A percentile compares a stretch with the other conserved stretches of the same genome.
phyloP scores from a whole-genome alignment of 2,329 filamentous ascomycete species.

The Colletotrichum navitas region DNA sequence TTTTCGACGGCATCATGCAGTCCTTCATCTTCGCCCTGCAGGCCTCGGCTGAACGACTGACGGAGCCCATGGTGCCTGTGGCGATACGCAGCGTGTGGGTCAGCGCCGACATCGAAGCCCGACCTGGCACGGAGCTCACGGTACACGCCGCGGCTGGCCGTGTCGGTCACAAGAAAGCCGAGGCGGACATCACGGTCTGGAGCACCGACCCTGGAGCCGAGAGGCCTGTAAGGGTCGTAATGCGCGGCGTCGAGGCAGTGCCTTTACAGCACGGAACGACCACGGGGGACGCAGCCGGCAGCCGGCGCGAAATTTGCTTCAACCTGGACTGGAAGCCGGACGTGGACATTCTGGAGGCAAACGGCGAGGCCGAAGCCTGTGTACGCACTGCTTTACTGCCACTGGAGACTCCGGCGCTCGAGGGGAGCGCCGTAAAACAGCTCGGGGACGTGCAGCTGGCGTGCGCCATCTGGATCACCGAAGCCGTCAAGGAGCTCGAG shows the following conservation, averaged over 20 bases:
- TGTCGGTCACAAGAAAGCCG: conserved; percentile 21
- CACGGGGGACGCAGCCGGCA: conserved; percentile 1
- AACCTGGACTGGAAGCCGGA: conserved; percentile 27
- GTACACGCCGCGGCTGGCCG: conserved; percentile 21
- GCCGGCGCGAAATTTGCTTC: conserved; percentile 18
- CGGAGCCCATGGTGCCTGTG: conserved; percentile 25
- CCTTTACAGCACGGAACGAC: not conserved
- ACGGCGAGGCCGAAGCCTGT: conserved; percentile 20
- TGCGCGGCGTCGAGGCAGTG: conserved; percentile 1
- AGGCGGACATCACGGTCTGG: conserved; percentile 26
- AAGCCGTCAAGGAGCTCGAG: conserved; percentile 20
- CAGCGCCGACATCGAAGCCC: conserved; percentile 14
- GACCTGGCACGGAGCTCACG: conserved; percentile 17
- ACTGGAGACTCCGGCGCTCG: not conserved
- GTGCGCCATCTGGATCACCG: conserved; percentile 19
- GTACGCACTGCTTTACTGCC: not conserved
- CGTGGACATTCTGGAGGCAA: conserved; percentile 20
- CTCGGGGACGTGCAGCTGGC: conserved; percentile 23
- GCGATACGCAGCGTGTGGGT: conserved; percentile 14
- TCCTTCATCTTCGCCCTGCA: conserved; percentile 25
- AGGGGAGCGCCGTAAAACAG: conserved; percentile 6
- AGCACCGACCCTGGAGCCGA: conserved; percentile 9
- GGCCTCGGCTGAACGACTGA: conserved; percentile 9
- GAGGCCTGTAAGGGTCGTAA: not conserved
- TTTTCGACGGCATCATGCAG: conserved; percentile 46